Conservation (phyloP, 2,329 filamentous ascomycete species). For the Calonectria pseudoreteaudii region DNA sequence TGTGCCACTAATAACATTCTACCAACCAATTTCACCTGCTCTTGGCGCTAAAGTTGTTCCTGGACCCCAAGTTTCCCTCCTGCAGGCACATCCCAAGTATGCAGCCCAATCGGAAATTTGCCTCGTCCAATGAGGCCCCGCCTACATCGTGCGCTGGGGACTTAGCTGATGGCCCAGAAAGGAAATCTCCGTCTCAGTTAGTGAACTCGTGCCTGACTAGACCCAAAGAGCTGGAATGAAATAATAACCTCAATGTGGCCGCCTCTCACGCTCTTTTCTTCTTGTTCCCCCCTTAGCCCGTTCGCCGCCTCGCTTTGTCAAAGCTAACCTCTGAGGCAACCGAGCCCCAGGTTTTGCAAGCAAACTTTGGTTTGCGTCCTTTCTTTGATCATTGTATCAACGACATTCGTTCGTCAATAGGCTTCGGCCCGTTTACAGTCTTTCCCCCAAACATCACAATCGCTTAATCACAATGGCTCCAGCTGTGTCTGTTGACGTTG, state of each 20-base stretch:
- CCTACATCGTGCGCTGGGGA: neutral
- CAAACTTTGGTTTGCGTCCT: conserved; percentile 53
- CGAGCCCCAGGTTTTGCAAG: conserved; percentile 35
- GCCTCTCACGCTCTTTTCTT: conserved; percentile 26
- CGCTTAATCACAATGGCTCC: conserved; percentile 27
- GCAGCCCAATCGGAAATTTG: conserved; percentile 36
- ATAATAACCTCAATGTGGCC: conserved; percentile 17
- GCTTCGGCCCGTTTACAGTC: conserved; percentile 51
- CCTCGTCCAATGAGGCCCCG: conserved; percentile 19
- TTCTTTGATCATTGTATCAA: conserved; percentile 51
- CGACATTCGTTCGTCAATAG: conserved; percentile 47
- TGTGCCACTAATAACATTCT: conserved; percentile 24
- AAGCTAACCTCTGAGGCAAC: conserved; percentile 31
- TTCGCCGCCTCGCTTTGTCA: conserved; percentile 36
- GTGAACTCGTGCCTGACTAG: conserved; percentile 13
- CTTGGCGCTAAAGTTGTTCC: conserved; percentile 47
- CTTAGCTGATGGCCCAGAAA: conserved; percentile 30
- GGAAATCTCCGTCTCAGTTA: conserved; percentile 37
- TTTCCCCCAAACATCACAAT: conserved; percentile 27
- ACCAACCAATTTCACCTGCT: conserved; percentile 19
- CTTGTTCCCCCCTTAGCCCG: conserved; percentile 31
- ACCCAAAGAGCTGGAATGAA: neutral
- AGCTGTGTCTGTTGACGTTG: conserved; percentile 35
- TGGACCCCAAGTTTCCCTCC: conserved; percentile 34
- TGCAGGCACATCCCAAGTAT: neutral